phyloP scores from a whole-genome alignment of 2,329 filamentous ascomycete genomes.

The Sporothrix pallida region DNA sequence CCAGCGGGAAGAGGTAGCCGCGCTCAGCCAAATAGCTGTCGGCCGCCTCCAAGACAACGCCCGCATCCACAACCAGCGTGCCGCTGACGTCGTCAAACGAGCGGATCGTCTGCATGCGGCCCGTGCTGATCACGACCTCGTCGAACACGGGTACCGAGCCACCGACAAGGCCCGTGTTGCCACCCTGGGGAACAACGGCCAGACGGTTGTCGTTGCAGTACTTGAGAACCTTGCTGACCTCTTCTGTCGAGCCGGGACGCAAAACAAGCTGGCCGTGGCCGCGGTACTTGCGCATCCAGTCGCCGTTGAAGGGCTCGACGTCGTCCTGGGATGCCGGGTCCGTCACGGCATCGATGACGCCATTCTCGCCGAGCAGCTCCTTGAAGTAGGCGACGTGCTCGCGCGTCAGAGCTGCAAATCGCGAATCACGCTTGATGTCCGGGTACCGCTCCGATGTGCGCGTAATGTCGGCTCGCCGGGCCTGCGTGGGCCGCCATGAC shows the following conservation, averaged over 20 bases:
- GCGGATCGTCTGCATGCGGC: constrained; percentile 87
- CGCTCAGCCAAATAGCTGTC: constrained; percentile 84
- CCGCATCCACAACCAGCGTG: constrained; percentile 86
- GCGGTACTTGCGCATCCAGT: constrained; percentile 99
- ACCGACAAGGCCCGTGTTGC: constrained; percentile 94
- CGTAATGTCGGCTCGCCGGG: constrained; percentile 51
- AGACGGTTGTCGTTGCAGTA: constrained; percentile 95
- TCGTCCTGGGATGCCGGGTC: constrained; percentile 73
- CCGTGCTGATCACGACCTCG: constrained; percentile 92
- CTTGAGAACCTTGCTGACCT: constrained; percentile 87
- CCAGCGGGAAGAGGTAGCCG: constrained; percentile 90
- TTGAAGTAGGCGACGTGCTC: constrained; percentile 87
- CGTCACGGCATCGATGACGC: constrained; percentile 83
- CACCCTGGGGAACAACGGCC: constrained; percentile 94
- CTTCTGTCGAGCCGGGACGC: constrained; percentile 80
- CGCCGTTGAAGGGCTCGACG: constrained; percentile 88
- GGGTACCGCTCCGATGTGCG: constrained; percentile 89
- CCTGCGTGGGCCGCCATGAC: constrained; percentile 22
- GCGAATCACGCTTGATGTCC: constrained; percentile 76
- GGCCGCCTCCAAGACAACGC: constrained; percentile 85
- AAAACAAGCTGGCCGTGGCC: constrained; percentile 87
- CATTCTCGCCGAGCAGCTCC: constrained; percentile 75
- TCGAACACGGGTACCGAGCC: constrained; percentile 97
- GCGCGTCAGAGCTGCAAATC: constrained; percentile 73
- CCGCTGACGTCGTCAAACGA: constrained; percentile 94